phyloP scores from a whole-genome alignment of 257 asterid genomes.

The Solanum appendiculatum region DNA sequence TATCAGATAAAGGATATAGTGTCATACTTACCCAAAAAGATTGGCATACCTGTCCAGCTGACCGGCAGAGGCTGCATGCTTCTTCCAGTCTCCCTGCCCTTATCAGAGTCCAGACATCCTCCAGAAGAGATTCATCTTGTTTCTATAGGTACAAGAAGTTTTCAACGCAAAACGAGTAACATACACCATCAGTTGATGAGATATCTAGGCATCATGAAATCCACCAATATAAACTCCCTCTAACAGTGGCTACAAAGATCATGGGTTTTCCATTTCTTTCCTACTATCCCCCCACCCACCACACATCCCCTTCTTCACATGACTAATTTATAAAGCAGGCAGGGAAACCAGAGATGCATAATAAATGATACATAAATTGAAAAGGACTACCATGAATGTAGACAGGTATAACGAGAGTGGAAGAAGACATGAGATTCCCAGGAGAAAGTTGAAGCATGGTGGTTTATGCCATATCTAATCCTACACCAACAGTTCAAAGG shows the following conservation, averaged over 20 bases:
- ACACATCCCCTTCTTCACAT: background rate
- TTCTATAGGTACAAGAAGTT: constrained; percentile 36
- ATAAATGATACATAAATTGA: background rate
- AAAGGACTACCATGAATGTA: background rate
- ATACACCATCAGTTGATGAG: background rate
- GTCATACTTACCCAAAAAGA: constrained; percentile 8
- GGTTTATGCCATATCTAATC: background rate
- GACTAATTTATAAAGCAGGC: background rate
- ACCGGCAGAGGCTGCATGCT: constrained; percentile 78
- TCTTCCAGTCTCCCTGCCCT: constrained; percentile 96
- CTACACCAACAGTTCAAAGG: background rate
- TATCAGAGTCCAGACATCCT: constrained; percentile 88
- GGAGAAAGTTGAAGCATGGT: background rate
- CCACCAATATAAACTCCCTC: background rate
- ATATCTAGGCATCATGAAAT: background rate
- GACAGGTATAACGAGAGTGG: background rate
- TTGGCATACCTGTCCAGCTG: constrained; percentile 87
- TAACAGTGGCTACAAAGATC: background rate
- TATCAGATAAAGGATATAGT: background rate
- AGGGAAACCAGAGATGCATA: background rate
- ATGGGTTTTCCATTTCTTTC: background rate
- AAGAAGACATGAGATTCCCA: background rate
- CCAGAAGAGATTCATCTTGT: constrained; percentile 94
- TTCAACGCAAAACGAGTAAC: background rate
- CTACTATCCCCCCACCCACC: background rate